Base-by-base conservation (phyloP, 257 asterid species). In the Fraxinus anomala region DNA sequence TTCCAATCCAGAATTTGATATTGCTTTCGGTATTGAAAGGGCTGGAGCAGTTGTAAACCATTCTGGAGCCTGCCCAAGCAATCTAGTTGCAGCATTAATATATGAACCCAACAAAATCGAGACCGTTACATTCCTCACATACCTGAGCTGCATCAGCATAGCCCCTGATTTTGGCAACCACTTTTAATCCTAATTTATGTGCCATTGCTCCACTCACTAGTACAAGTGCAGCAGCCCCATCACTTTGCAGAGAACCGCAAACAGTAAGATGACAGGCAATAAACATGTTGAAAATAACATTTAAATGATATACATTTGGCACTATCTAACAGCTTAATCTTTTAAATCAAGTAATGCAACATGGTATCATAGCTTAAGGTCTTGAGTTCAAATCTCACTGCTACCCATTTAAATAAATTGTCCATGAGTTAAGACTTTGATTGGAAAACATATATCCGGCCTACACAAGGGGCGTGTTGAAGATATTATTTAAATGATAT, bases 111-210 rank as follows among this genome's bases (percentile, higher is more conserved):
- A 73, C 69, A 40, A 75, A 73, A 75, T 19, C 21, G 66, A 73
- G 56, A 28, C 21, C 39, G 73, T 73, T 11, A 74, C 23, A 44
- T 23, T 56, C 34, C 14, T 24, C 47, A 54, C 33, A 39, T 79
- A 94, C 98, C 97, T 91, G 98, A 79, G 99, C 99, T 59, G 97
- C 97, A 80, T 94, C 99, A 36, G 99, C 97, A 85, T 74, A 91
- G 80, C 98, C 99, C 84, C 90, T 86, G 82, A 94, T 89, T 80
- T 79, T 91, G 77, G 95, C 96, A 44, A 94, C 89, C 73, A 94
- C 93, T 36, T 86, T 79, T 79, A 94, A 80, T 78, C 97, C 98
- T 79, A 82, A 97, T 76, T 90, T 90, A 79, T 82, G 80, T 30
- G 93, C 98, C 86, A 80, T 88, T 79, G 86, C 86, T 80, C 97